Base-by-base conservation (phyloP, 139 green algal species). In the Chloropicon primus region DNA sequence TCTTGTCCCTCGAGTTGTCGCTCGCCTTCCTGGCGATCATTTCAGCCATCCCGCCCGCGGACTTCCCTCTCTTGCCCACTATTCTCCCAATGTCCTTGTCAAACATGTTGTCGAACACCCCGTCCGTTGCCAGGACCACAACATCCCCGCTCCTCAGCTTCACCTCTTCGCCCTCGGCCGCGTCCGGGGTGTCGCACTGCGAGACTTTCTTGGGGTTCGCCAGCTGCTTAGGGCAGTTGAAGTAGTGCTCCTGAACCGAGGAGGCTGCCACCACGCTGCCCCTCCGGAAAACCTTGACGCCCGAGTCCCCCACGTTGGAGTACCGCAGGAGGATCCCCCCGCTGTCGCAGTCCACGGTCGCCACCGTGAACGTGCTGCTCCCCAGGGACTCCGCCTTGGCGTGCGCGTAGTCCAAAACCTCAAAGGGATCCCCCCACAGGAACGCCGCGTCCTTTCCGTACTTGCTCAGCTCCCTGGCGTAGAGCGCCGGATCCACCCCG, bases 61-160 rank as follows among this genome's bases (percentile, higher is more conserved):
- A 21, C 23, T 21, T 27, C 5, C 71, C 17, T 21, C 5, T 27
- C 41, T 62, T 62, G 10, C 10, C 5, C 41, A 62, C 41, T 5
- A 62, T 62, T 62, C 41, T 62, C 10, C 41, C 41, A n/a, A 62
- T 62, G 41, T 62, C 41, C 71, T 74, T 74, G 24, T 3, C 5
- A 21, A 78, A 78, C 24, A 80, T 25, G 77, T 80, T 80, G 71
- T 80, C 77, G 24, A 80, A 80, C 5, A 80, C n/a, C 27, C 77
- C 77, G 71, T 80, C 77, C 62, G 77, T 80, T 25, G 27, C 77
- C 77, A 80, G 21, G 2, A 80, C 77, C 5, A 80, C 71, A 17
- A 54, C 71, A 24, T 80, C 77, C 2, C 71, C 71, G 71, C 25
- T 27, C 72, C 5, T 5, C 72, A 76, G 72, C 22, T 2, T 5